A percentile compares a stretch with the other conserved stretches of the same genome.
phyloP scores from a whole-genome alignment of 108 stramenopile species.

The Cyclotella sp. region DNA sequence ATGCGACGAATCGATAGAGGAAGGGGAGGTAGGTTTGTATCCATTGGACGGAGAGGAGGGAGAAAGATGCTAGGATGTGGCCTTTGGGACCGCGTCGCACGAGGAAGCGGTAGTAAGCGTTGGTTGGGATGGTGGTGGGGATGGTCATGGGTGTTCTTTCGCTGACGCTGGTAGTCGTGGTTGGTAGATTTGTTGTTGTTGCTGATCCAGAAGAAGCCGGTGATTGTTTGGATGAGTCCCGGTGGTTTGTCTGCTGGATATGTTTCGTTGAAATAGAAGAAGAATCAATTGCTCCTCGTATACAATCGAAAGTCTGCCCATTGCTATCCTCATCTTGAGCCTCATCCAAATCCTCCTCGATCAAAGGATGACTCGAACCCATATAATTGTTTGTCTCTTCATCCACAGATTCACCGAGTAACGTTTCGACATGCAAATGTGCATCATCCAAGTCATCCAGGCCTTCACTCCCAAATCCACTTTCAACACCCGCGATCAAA shows the following conservation, averaged over 20 bases:
- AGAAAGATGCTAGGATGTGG: slow-evolving; percentile 61
- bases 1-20: slow-evolving; percentile 31
- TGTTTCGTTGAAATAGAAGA: too few relatives aligned
- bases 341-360: not conserved
- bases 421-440: not conserved
- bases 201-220: not conserved
- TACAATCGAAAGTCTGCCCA: not conserved
- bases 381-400: slow-evolving; percentile 9
- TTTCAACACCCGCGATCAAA: slow-evolving; percentile 31
- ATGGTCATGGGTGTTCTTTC: not conserved
- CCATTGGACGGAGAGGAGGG: slow-evolving; percentile 60
- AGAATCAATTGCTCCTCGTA: not conserved
- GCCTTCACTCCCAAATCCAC: not conserved
- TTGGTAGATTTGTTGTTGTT: not conserved
- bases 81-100: slow-evolving; percentile 63
- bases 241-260: too few relatives aligned
- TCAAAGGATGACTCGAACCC: not conserved
- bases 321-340: not conserved
- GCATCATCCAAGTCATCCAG: slow-evolving; percentile 14
- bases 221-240: not conserved
- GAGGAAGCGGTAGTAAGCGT: slow-evolving; percentile 74
- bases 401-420: not conserved
- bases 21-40: slow-evolving; percentile 62
- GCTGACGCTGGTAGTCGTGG: not conserved
- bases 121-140: slow-evolving; percentile 53